A percentile compares a stretch with the other conserved stretches of the same genome.
Evolutionary conservation across 768 basidiomycete genomes (phyloP).

Genomic region (Suillus subluteus): DNA sequence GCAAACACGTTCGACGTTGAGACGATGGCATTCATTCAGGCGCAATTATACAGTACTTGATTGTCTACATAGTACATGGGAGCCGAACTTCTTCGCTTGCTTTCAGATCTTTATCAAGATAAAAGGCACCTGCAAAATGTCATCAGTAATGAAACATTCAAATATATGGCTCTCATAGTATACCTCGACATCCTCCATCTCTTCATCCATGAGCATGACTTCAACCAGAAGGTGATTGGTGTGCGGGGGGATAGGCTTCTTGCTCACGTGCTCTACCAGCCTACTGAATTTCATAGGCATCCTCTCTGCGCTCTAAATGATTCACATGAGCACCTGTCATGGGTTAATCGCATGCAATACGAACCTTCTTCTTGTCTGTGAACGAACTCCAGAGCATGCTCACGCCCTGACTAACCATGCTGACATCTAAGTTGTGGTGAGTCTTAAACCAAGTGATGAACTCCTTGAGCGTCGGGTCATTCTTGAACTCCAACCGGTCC

Average conservation of each 20-base stretch:
- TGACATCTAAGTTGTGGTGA: slow-evolving; percentile 83
- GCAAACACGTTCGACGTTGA: not conserved
- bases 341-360: slow-evolving; percentile 1
- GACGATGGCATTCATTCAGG: not conserved
- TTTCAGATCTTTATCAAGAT: slow-evolving; percentile 69
- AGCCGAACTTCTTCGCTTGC: not conserved
- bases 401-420: slow-evolving; percentile 97
- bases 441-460: slow-evolving; percentile 84
- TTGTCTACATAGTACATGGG: slow-evolving; percentile 11
- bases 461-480: slow-evolving; percentile 86
- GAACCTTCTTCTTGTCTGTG: slow-evolving; percentile 89
- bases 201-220: slow-evolving; percentile 91
- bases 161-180: not conserved
- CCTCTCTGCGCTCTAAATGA: slow-evolving; percentile 78
- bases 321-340: slow-evolving; percentile 6
- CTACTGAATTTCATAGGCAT: slow-evolving; percentile 88
- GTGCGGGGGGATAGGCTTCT: slow-evolving; percentile 87
- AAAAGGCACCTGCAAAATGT: slow-evolving; percentile 69
- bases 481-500: slow-evolving; percentile 94
- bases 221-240: slow-evolving; percentile 88
- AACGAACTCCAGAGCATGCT: slow-evolving; percentile 99
- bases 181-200: slow-evolving; percentile 95
- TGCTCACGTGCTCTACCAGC: slow-evolving; percentile 91
- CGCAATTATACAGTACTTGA: slow-evolving; percentile 14
- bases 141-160: not conserved